These are phyloP conservation scores for Tolypocladium nubicola DNA, from an alignment of 2,329 filamentous ascomycete species.

Conservation along the genomic window DNA sequence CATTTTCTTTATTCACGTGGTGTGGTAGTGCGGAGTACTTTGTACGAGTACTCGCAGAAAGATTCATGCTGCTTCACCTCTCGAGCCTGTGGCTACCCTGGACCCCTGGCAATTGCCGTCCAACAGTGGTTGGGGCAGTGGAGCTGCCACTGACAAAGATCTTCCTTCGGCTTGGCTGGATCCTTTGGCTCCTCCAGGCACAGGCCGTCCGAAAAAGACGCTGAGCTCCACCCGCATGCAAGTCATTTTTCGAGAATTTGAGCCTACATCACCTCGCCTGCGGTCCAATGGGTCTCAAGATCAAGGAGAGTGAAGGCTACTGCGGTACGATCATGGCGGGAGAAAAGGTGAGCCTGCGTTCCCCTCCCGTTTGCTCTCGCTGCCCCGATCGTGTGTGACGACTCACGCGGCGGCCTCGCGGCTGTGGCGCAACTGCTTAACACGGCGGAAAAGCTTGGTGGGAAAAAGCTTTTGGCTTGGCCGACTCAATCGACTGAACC, in stretches of 20 bases:
- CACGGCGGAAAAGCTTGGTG: neutral
- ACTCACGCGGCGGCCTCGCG: neutral
- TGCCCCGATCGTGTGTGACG: neutral
- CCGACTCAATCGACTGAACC: neutral
- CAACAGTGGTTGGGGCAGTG: neutral
- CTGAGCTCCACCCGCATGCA: neutral
- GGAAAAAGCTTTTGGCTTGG: neutral
- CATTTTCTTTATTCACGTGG: neutral
- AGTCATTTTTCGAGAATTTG: neutral
- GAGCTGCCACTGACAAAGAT: neutral
- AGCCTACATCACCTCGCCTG: neutral
- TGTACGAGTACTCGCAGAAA: no score
- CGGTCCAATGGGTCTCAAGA: neutral
- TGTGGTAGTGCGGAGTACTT: neutral
- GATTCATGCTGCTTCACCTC: neutral
- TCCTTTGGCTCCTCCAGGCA: neutral
- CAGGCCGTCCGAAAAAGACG: neutral
- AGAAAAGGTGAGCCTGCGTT: slow-evolving; percentile 8
- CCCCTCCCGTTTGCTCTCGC: no score
- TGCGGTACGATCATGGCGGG: slow-evolving; percentile 8
- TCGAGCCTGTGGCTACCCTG: neutral
- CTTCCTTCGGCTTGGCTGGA: neutral
- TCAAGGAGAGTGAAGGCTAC: neutral
- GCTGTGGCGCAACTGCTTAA: neutral
- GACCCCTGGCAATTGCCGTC: neutral